phyloP scores from a whole-genome alignment of 2,329 filamentous ascomycete species.

The Harringtonia aguacate region DNA sequence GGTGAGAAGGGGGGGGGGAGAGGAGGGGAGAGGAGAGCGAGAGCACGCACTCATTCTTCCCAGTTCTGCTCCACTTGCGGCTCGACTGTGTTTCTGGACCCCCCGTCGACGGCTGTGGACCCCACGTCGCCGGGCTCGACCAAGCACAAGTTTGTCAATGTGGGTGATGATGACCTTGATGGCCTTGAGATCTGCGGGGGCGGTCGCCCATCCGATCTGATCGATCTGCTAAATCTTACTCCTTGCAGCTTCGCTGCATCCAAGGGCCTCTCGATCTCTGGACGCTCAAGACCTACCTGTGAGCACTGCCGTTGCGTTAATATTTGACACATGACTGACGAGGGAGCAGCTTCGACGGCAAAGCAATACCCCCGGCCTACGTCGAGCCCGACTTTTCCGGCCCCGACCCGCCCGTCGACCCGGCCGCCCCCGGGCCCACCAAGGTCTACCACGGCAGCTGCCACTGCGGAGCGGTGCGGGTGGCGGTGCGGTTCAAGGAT shows the following conservation, averaged over 20 bases:
- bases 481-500: constrained; percentile 29
- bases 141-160: constrained; percentile 25
- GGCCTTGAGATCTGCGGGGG: too few species aligned
- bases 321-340: neutral
- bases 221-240: too few species aligned
- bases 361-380: constrained; percentile 20
- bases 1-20: too few species aligned
- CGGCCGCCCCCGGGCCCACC: constrained; percentile 21
- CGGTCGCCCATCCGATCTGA: too few species aligned
- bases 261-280: constrained; percentile 31
- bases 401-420: constrained; percentile 24
- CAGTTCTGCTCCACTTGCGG: constrained; percentile 46
- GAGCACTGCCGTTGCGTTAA: neutral
- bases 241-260: constrained; percentile 26
- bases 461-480: constrained; percentile 38
- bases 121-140: constrained; percentile 16
- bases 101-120: too few species aligned
- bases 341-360: constrained; percentile 26
- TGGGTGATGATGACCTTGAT: too few species aligned
- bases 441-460: constrained; percentile 38
- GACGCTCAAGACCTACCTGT: constrained; percentile 25
- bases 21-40: too few species aligned
- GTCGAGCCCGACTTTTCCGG: constrained; percentile 27
- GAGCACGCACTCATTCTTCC: too few species aligned
- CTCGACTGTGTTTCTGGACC: constrained; percentile 26